phyloP scores from a whole-genome alignment of 2,329 filamentous ascomycete genomes.

The Huntiella savannae region DNA sequence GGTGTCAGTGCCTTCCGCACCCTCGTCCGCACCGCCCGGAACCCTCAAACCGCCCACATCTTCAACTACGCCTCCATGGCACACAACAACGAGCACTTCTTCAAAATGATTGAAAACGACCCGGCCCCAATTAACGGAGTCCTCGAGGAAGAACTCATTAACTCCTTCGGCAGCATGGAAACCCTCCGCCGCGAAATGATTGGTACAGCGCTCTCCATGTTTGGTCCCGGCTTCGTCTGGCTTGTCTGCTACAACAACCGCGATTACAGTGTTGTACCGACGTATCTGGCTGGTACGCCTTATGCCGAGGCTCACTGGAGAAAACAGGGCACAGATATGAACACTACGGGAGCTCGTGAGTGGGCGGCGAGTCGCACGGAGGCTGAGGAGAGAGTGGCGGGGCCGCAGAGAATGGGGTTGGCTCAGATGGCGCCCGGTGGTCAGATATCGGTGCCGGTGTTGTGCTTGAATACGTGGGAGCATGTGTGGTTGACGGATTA shows the following conservation, averaged over 20 bases:
- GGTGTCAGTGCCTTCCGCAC: conserved; percentile 45
- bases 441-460: conserved; percentile 50
- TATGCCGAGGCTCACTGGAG: conserved; percentile 74
- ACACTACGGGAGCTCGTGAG: conserved; percentile 31
- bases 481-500: conserved; percentile 82
- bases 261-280: conserved; percentile 54
- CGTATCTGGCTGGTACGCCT: conserved; percentile 81
- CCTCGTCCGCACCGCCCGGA: conserved; percentile 55
- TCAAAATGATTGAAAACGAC: conserved; percentile 31
- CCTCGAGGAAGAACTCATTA: conserved; percentile 41
- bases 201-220: conserved; percentile 71
- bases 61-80: conserved; percentile 98
- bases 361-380: conserved; percentile 19
- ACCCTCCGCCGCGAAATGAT: conserved; percentile 66
- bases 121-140: conserved; percentile 32
- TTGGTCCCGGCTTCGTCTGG: conserved; percentile 95
- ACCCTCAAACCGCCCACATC: conserved; percentile 54
- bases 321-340: conserved; percentile 49
- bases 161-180: conserved; percentile 64
- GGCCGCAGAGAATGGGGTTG: conserved; percentile 9
- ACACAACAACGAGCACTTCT: conserved; percentile 79
- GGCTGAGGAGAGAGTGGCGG: conserved; percentile 11
- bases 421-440: conserved; percentile 34
- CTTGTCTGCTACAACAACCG: conserved; percentile 43
- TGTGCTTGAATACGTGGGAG: conserved; percentile 94